Base-by-base conservation (phyloP, 768 basidiomycete genomes). In the Termitomyces sp. region DNA sequence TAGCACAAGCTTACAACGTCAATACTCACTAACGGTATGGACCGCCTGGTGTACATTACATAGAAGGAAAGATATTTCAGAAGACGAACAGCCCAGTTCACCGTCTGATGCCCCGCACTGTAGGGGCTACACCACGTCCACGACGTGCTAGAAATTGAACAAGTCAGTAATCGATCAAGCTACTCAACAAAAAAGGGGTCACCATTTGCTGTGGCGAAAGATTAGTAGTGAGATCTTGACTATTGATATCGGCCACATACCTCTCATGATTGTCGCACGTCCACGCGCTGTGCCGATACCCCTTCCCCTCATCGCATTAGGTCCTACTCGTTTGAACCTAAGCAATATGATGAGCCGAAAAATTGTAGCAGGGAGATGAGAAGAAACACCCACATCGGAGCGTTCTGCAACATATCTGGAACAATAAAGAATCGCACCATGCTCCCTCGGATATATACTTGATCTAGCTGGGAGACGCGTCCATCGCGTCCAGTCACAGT, bases 241-340 rank as follows among this genome's bases (percentile, higher is more conserved):
- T n/a, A 38, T 42, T 45, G 52, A 46, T 40, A 58, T 53, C 41
- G 47, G 42, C 38, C 50, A 68, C 91, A 62, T 62, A 97, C 94
- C 96, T 72, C 96, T 81, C 90, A 97, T 94, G 64, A 98, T 98
- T 13, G 96, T 98, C 41, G 96, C 96, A 72, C 96, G 88, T 73
- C 96, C 96, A 83, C 96, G 88, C 45, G 96, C 96, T 66, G 96
- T 97, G 65, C 97, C 97, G 67, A 99, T 99, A 85, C 97, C 97
- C 60, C 96, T 83, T 66, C 97, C 97, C 64, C 91, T 87, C 95
- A 98, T 98, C 18, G 94, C 96, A 68, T 97, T 98, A 9, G 96
- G 94, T 36, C 96, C 95, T 29, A 96, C 93, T 57, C 97, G 88
- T 74, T 98, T 99, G 76, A 99, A 99, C 96, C 96, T 99, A 69